A percentile compares a stretch with the other conserved stretches of the same genome.
Conservation (phyloP, 352 stramenopile genomes). For the Aphanomyces astaci region DNA sequence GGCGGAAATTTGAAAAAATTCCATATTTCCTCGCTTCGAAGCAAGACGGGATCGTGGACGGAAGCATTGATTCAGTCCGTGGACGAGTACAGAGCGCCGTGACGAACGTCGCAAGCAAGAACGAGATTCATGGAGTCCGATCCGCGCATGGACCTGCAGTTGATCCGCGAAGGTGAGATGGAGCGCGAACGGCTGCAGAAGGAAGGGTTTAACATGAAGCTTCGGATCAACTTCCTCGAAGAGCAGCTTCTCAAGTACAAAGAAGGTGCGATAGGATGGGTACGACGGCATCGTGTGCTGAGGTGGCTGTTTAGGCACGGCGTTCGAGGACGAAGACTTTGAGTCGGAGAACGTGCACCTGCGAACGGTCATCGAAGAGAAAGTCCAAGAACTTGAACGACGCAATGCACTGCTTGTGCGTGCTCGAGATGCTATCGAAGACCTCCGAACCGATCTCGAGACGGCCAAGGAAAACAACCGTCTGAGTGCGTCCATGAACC, state of each 20-base stretch:
- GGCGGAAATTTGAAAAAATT: slow-evolving; percentile 3
- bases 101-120: background rate
- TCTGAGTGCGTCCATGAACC: slow-evolving; percentile 4
- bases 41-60: background rate
- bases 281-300: background rate
- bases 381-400: slow-evolving; percentile 21
- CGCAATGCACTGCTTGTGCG: slow-evolving; percentile 19
- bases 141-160: slow-evolving; percentile 2
- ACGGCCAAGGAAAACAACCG: slow-evolving; percentile 18
- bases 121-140: slow-evolving; percentile 15
- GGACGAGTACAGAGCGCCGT: background rate
- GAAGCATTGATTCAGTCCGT: background rate
- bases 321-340: slow-evolving; percentile 49
- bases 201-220: slow-evolving; percentile 68
- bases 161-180: slow-evolving; percentile 23
- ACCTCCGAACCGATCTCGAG: slow-evolving; percentile 10
- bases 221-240: slow-evolving; percentile 57
- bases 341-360: slow-evolving; percentile 54
- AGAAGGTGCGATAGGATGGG: slow-evolving; percentile 33
- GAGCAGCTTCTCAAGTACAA: slow-evolving; percentile 56
- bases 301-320: slow-evolving; percentile 27
- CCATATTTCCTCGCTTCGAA: background rate
- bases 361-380: slow-evolving; percentile 23
- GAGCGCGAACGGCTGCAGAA: slow-evolving; percentile 48
- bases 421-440: slow-evolving; percentile 19